Evolutionary conservation across 192 early-diverging fungal species (phyloP), one percentile per base, ranked within the genome.

Genomic region (Entomortierella lignicola): DNA sequence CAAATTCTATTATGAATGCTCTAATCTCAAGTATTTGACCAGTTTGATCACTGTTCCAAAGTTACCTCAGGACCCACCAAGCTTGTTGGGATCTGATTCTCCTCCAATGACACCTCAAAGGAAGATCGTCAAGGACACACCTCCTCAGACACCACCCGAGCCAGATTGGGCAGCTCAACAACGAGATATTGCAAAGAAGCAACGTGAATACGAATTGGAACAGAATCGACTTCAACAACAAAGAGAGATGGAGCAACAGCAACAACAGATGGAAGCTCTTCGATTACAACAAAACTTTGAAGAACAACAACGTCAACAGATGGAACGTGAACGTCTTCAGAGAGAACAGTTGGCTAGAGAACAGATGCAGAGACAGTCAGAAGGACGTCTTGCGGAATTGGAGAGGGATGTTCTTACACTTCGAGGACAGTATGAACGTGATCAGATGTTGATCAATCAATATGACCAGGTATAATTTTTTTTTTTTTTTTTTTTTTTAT

Each of bases 1-100:
- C 67, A 89, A 91, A 66, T 99, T 98, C 80, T 99, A 99, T 85
- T 87, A 90, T 75, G 93, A 97, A 53, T 96, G 95, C 82, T 90
- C 91, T 42, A 92, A 92, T 55, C 77, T 98, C 26, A 90, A 90
- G 68, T 99, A 98, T 80, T 81, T 99, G 52, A 97, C 95, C n/a
- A 94, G 93, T 51, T 87, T 99, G 60, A 95, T 98, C 66, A 89
- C 85, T 32, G 94, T 99, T 21, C 98, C 98, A 27, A 90, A 88
- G 60, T 82, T 99, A 39, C 86, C 92, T 4, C 88, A 87, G 73
- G 88, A 94, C 55, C 92, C 96, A 63, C 94, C 95, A 59, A 91
- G 92, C 67, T 91, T 99, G 55, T 84, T 96, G 30, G 94, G 91
- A 12, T 82, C 89, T 51, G 87, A 84, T 32, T 88, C 91, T 11